Base-by-base conservation (phyloP, 208 protist species). In the Acanthamoeba polyphaga region DNA sequence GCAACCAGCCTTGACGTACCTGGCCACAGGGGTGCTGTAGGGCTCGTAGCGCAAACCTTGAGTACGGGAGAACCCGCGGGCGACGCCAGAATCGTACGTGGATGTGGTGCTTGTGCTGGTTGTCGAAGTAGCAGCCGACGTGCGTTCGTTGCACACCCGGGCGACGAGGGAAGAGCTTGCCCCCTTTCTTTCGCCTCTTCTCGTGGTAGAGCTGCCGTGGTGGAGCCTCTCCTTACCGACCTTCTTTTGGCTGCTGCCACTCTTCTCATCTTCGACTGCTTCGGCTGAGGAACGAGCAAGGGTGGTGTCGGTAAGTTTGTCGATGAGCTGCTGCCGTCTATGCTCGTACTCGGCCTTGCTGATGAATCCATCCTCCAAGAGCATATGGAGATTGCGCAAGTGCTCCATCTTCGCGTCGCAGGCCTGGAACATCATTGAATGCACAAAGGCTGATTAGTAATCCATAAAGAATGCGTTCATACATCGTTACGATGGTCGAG, bases 281-380 rank as follows among this genome's bases (percentile, higher is more conserved):
- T 62, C 53, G 5, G 34, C 66, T 19, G 29, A 10, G 29, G 49
- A 22, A 15, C 32, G 29, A 12, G 24, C 34, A 43, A 92, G n/a
- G 62, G 87, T 92, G 15, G 87, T 92, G 49, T 92, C 24, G 53
- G 87, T 92, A 32, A 92, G 87, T 27, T 92, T 92, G 87, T 92
- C 87, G 19, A 92, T 92, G 22, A 92, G 55, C 24, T 92, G 87
- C 43, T 76, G 62, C 15, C 87, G 53, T 13, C 87, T 22, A 10
- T 92, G 43, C 49, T 92, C 62, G 24, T 92, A 92, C 87, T 92
- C 87, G 87, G 55, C 55, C 10, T 32, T 17, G n/a, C 64, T 76
- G 15, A 92, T 92, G 34, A 78, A 76, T 76, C 87, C 87, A 78
- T 92, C 62, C n/a, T 9, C 38, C 15, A 92, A 76, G 8, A 92